A percentile compares a stretch with the other conserved stretches of the same genome.
Conservation (phyloP, 441 rosid genomes). For the Populus hybrid region DNA sequence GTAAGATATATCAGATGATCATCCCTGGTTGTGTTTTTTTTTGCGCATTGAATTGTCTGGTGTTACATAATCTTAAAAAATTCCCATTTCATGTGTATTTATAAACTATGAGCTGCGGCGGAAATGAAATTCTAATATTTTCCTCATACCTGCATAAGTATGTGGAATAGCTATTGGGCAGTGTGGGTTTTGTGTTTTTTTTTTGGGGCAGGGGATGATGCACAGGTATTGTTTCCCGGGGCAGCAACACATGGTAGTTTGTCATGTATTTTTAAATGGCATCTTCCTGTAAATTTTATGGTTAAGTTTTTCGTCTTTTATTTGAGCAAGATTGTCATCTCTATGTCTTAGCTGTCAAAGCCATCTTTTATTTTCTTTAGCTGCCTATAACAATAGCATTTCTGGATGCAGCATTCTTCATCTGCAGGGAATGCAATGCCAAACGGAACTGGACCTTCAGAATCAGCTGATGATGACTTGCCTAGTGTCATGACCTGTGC, state of each 20-base stretch:
- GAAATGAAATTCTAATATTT: background rate
- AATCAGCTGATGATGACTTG: slow-evolving; percentile 90
- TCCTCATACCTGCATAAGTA: background rate
- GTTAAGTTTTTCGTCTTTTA: background rate
- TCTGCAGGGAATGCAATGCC: slow-evolving; percentile 52
- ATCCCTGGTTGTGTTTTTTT: no score
- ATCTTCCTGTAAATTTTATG: background rate
- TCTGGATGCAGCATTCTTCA: slow-evolving; percentile 75
- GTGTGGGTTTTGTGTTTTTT: background rate
- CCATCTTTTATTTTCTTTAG: background rate
- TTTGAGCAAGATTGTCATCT: background rate
- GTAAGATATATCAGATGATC: no score
- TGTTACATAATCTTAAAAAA: no score
- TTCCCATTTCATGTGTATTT: no score
- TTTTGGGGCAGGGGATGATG: background rate
- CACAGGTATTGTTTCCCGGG: background rate
- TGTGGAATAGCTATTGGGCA: background rate
- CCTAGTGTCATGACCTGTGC: slow-evolving; percentile 99
- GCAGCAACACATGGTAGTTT: background rate
- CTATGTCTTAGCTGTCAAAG: background rate
- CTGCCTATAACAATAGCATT: background rate
- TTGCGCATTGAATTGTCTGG: background rate
- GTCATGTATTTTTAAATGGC: background rate
- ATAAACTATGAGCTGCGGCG: background rate
- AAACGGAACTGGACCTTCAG: slow-evolving; percentile 67